These are phyloP conservation scores for Rhododendron mucronatum DNA, from an alignment of 148 eudicot species.

Conservation along the genomic window DNA sequence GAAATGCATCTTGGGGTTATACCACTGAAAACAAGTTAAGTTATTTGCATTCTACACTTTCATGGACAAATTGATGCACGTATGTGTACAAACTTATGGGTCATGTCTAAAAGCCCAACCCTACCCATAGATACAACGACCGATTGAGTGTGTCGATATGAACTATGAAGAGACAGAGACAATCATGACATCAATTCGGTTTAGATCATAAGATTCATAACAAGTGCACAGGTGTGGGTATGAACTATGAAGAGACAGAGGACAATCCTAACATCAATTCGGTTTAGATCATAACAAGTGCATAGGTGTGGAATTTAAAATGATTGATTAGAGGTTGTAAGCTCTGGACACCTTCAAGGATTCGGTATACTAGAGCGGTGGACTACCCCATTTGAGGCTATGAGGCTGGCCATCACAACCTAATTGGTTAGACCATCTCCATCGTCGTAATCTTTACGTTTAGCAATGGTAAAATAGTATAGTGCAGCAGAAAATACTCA, in stretches of 20 bases:
- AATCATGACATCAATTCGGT: no score
- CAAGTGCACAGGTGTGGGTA: no score
- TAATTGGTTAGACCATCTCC: background rate
- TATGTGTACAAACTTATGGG: background rate
- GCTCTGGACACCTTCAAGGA: background rate
- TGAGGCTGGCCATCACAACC: background rate
- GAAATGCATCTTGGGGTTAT: background rate
- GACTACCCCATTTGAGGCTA: background rate
- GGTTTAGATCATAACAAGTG: background rate
- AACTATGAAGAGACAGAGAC: no score
- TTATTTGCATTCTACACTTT: background rate
- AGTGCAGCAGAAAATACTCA: background rate
- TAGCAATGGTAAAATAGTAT: background rate
- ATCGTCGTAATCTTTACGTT: no score
- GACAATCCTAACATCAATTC: background rate
- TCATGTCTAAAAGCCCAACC: background rate
- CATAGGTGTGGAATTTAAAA: background rate
- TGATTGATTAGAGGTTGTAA: background rate
- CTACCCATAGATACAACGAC: no score
- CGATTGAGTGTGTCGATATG: no score
- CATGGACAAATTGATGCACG: background rate
- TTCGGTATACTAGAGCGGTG: background rate
- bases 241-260: no score
- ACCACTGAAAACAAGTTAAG: background rate
- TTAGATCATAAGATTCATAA: no score